Evolutionary conservation across 306 rosid species (phyloP).

Genomic region (Lathyrus sativus): DNA sequence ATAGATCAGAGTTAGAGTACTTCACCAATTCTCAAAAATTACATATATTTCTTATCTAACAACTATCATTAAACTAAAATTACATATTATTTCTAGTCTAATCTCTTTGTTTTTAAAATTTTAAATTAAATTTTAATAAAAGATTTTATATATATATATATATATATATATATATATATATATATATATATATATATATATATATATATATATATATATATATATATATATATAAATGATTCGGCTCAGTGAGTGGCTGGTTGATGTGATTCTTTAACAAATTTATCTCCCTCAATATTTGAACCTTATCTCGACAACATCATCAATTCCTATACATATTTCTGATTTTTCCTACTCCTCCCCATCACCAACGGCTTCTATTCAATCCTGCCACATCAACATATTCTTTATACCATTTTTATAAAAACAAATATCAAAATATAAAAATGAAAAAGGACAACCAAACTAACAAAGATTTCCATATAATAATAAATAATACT

Average conservation of each 20-base stretch:
- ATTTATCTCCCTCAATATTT: slow-evolving; percentile 3
- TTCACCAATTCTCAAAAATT: no score
- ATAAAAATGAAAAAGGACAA: not conserved
- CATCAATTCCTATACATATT: not conserved
- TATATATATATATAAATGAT: not conserved
- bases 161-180: no score
- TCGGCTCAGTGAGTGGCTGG: not conserved
- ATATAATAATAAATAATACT: not conserved
- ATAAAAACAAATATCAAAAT: not conserved
- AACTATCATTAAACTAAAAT: no score
- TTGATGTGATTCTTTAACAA: slow-evolving; percentile 7
- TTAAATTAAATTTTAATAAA: no score
- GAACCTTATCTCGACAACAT: not conserved
- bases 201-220: no score
- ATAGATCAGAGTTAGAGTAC: no score
- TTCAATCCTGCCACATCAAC: not conserved
- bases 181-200: no score
- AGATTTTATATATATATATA: no score
- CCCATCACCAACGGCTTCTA: slow-evolving; percentile 6
- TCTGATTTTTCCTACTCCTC: slow-evolving; percentile 12
- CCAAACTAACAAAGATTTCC: not conserved
- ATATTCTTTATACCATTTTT: slow-evolving; percentile 6
- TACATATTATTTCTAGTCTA: no score
- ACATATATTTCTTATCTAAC: no score
- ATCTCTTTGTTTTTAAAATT: no score